Conservation (phyloP, 2,329 filamentous ascomycete species). For the Scorias spongiosa region DNA sequence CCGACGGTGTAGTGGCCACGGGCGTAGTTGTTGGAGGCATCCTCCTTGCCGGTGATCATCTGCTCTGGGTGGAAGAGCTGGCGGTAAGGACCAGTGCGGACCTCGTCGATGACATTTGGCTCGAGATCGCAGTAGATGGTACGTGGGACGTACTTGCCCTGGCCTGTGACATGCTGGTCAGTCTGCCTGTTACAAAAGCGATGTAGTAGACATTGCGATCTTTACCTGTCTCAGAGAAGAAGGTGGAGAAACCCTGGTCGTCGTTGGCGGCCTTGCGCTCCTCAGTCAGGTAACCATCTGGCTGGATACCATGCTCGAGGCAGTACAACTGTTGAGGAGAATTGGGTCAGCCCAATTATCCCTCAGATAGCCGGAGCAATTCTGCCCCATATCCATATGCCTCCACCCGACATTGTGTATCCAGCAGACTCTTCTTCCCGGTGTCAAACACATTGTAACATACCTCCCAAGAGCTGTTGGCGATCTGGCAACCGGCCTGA, state of each 20-base stretch:
- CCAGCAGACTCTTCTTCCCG: no score
- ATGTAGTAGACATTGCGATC: background rate
- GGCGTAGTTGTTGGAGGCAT: conserved; percentile 99
- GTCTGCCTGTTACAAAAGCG: conserved; percentile 1
- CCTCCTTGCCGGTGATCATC: conserved; percentile 99
- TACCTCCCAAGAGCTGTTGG: conserved; percentile 99
- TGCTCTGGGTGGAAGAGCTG: conserved; percentile 96
- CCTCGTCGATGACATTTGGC: conserved; percentile 98
- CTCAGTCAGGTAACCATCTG: conserved; percentile 95
- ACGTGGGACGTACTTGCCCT: conserved; percentile 97
- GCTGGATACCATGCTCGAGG: conserved; percentile 99
- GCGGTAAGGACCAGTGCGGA: conserved; percentile 93
- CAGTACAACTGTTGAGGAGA: conserved; percentile 71
- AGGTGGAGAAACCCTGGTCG: conserved; percentile 98
- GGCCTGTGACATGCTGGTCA: conserved; percentile 42
- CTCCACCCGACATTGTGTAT: no score
- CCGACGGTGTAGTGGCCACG: conserved; percentile 99
- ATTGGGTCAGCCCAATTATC: conserved; percentile 6
- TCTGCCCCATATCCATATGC: no score
- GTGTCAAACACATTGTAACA: conserved; percentile 25
- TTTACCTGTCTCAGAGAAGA: conserved; percentile 99
- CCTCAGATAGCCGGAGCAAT: conserved; percentile 1
- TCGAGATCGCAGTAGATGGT: conserved; percentile 99
- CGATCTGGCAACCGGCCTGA: conserved; percentile 99
- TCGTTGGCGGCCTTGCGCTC: conserved; percentile 88